Evolutionary conservation across 1,139 yeast species (phyloP), one percentile per base, ranked within the genome.

Genomic region (Yamadazyma friedrichii): DNA sequence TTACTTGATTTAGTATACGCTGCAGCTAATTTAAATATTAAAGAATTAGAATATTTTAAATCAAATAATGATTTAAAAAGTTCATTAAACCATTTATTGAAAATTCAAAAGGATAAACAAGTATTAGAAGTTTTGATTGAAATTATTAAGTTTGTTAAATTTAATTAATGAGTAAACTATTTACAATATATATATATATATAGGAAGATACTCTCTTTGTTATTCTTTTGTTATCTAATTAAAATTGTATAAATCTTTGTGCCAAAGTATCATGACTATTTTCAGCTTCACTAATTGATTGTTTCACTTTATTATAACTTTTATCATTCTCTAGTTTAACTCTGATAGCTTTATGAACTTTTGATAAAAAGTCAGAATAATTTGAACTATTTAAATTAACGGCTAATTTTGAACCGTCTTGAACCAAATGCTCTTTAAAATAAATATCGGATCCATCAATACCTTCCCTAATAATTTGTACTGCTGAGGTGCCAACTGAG

Each of bases 381-480:
- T 79, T 72, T 1, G 83, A 74, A 43, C 82, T 59, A 37, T 56
- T 61, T 12, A 62, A 45, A 4, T 58, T 51, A 26, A 56, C 53
- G 2, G 56, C 49, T 3, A 67, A 54, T 24, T 61, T 59, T 15
- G 66, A 51, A 10, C 60, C 74, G 56, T 93, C 98, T 54, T 93
- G 98, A 22, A 84, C 78, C 56, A 93, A 65, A 40, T 77, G 56
- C 35, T 81, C 82, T 39, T 73, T 67, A 52, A 86, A 80, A 41
- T 75, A 80, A 31, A 62, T 58, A 49, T 82, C 84, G 2, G 80
- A 65, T 0, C 82, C 82, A 56, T 87, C 95, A 24, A 76, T 60
- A 5, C 82, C 80, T 50, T 81, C 83, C 42, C 95, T 70, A 9
- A 86, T 79, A 9, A 88, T 61, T 48, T 79, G 81, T 33, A 88